Evolutionary conservation across 108 stramenopile species (phyloP).

Genomic region (Cyclotella choctawhatcheeana): DNA sequence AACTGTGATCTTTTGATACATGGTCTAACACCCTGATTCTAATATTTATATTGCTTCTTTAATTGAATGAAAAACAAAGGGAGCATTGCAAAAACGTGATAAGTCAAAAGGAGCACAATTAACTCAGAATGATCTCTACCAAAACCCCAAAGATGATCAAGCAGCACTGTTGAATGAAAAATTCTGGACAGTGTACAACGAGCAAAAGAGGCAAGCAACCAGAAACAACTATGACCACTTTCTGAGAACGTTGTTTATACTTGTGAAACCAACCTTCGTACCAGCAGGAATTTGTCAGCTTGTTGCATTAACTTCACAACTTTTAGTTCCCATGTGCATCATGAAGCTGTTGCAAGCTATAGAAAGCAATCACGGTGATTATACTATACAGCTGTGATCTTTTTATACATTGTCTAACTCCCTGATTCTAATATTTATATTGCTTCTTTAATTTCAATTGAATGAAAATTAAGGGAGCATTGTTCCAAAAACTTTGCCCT

Average conservation of each 20-base stretch:
- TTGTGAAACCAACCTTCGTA: slow-evolving; percentile 54
- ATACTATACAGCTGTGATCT: too few species aligned
- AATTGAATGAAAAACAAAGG: too few species aligned
- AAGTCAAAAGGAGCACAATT: slow-evolving; percentile 24
- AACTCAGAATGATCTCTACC: slow-evolving; percentile 57
- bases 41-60: too few species aligned
- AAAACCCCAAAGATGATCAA: slow-evolving; percentile 13
- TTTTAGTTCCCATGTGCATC: slow-evolving; percentile 67
- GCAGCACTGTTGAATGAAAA: slow-evolving; percentile 13
- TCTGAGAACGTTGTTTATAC: slow-evolving; percentile 53
- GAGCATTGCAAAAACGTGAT: slow-evolving; percentile 31
- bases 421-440: too few species aligned
- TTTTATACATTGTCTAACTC: too few species aligned
- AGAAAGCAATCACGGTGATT: slow-evolving; percentile 48
- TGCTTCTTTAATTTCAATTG: too few species aligned
- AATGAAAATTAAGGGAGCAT: too few species aligned
- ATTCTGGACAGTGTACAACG: slow-evolving; percentile 23
- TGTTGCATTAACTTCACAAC: slow-evolving; percentile 59
- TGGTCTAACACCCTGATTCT: background rate
- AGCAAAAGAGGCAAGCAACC: slow-evolving; percentile 4
- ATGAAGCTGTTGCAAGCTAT: slow-evolving; percentile 59
- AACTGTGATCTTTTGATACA: background rate
- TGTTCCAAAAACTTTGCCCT: slow-evolving; percentile 45
- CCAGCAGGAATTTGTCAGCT: slow-evolving; percentile 72
- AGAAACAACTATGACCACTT: slow-evolving; percentile 14